These are phyloP conservation scores for Gossypium thurberi DNA, from an alignment of 345 rosid genomes.

Conservation along the genomic window DNA sequence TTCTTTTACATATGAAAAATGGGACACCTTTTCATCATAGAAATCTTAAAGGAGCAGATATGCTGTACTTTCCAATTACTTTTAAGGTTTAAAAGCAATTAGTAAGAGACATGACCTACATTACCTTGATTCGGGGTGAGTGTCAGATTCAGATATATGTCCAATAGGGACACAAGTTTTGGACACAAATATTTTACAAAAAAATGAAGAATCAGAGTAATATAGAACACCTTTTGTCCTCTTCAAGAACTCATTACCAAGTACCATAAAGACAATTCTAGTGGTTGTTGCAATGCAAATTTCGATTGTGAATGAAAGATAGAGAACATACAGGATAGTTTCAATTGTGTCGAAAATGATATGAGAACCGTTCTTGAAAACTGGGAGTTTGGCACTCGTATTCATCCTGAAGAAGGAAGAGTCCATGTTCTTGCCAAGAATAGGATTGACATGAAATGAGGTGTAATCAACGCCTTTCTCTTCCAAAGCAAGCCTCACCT, in stretches of 20 bases:
- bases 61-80: neutral
- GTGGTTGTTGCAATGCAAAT: neutral
- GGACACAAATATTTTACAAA: neutral
- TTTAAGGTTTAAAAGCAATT: neutral
- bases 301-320: neutral
- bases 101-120: neutral
- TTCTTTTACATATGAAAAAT: neutral
- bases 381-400: constrained; percentile 61
- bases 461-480: constrained; percentile 92
- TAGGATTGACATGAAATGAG: constrained; percentile 78
- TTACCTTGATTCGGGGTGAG: neutral
- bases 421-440: constrained; percentile 74
- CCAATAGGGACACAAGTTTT: neutral
- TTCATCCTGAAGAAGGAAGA: constrained; percentile 78
- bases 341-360: constrained; percentile 67
- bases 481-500: constrained; percentile 78
- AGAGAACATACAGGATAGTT: constrained; percentile 62
- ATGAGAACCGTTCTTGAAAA: constrained; percentile 75
- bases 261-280: neutral
- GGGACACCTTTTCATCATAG: neutral
- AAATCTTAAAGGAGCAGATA: neutral
- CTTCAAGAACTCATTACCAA: neutral
- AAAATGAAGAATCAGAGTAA: neutral
- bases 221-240: too few species aligned
- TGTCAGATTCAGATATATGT: neutral